phyloP scores from a whole-genome alignment of 164 flowering plant species.

The Stephania japonica region DNA sequence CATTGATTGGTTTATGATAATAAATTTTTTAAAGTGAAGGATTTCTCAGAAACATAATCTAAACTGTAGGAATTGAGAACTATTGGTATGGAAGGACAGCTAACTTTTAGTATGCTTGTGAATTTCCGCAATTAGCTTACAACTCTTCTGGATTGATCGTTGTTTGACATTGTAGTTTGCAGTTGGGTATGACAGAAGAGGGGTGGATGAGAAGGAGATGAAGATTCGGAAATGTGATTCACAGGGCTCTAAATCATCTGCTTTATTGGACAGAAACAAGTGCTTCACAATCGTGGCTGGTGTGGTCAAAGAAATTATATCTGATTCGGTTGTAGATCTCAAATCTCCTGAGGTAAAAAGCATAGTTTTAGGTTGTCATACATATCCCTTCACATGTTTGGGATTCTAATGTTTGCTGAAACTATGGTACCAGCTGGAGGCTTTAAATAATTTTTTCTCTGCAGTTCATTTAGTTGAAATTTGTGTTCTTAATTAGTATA shows the following conservation, averaged over 20 bases:
- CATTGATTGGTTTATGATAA: not conserved
- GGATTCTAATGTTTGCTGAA: too few relatives aligned
- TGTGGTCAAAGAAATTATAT: slow-evolving; percentile 54
- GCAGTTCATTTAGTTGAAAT: not conserved
- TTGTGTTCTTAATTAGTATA: not conserved
- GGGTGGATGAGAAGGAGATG: slow-evolving; percentile 58
- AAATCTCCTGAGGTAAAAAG: slow-evolving; percentile 62
- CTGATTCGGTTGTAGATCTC: slow-evolving; percentile 76
- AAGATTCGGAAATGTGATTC: slow-evolving; percentile 26
- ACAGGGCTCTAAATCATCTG: slow-evolving; percentile 17
- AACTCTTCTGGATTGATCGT: not conserved
- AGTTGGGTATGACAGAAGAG: slow-evolving; percentile 83
- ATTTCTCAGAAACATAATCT: not conserved
- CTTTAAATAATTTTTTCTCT: too few relatives aligned
- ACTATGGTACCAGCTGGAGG: too few relatives aligned
- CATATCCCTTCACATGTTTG: too few relatives aligned
- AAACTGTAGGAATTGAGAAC: not conserved
- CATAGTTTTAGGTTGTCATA: not conserved
- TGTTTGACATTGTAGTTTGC: slow-evolving; percentile 56
- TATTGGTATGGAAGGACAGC: not conserved
- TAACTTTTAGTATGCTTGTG: not conserved
- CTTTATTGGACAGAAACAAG: slow-evolving; percentile 57
- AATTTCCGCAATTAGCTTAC: not conserved
- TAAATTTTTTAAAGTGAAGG: not conserved
- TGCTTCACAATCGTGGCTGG: slow-evolving; percentile 67